A percentile compares a stretch with the other conserved stretches of the same genome.
phyloP scores from a whole-genome alignment of 208 protist genomes.

The Phytomonas sp. region DNA sequence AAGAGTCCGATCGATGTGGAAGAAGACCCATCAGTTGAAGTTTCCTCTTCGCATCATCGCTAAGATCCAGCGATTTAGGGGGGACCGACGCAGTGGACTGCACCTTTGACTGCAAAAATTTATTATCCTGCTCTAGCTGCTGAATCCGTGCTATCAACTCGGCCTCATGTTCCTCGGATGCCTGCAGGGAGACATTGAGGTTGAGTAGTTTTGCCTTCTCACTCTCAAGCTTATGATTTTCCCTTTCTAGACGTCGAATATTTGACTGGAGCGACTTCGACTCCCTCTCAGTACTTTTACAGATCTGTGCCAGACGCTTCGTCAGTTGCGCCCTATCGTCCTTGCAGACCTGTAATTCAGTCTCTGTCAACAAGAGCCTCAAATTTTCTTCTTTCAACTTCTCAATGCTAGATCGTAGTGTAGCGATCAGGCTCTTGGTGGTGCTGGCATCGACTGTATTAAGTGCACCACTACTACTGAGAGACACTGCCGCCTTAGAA shows the following conservation, averaged over 20 bases:
- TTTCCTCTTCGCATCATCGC: not conserved
- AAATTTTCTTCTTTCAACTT: conserved; percentile 5
- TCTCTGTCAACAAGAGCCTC: not conserved
- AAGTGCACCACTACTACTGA: not conserved
- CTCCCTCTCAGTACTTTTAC: not conserved
- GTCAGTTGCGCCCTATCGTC: not conserved
- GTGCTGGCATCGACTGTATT: not conserved
- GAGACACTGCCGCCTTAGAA: not conserved
- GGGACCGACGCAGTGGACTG: not conserved
- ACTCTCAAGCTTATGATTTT: not conserved
- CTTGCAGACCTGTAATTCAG: not conserved
- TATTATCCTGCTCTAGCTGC: not conserved
- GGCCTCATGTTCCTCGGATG: not conserved
- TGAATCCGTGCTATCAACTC: not conserved
- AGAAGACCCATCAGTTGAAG: not conserved
- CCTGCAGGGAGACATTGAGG: not conserved
- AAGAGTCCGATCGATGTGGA: not conserved
- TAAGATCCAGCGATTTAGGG: not conserved
- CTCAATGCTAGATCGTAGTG: conserved; percentile 3
- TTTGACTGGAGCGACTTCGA: not conserved
- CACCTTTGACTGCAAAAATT: not conserved
- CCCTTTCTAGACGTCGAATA: not conserved
- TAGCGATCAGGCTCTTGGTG: not conserved
- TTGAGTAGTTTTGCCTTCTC: not conserved
- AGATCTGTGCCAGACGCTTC: not conserved